Conservation (phyloP, 2,329 filamentous ascomycete species). For the Knoxdaviesia capensis region DNA sequence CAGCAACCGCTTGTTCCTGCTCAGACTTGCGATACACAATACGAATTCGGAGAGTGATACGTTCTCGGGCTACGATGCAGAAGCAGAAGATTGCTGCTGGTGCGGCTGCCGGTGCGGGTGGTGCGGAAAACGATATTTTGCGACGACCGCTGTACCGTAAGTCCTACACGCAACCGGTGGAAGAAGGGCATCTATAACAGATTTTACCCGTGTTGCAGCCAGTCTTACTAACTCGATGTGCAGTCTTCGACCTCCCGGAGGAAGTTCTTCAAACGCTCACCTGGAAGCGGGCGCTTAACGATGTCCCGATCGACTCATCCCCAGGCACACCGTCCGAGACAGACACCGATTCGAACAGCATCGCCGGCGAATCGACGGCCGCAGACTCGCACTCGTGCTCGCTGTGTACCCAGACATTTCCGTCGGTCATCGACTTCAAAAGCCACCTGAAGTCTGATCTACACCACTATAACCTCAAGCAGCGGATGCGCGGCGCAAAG, state of each 20-base stretch:
- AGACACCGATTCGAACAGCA: slow-evolving; percentile 8
- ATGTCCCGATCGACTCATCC: slow-evolving; percentile 6
- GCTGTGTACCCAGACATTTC: slow-evolving; percentile 56
- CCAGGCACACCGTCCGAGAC: slow-evolving; percentile 8
- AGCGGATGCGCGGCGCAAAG: slow-evolving; percentile 56
- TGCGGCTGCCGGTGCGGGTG: no score
- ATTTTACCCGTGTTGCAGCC: no score
- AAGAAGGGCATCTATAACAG: no score
- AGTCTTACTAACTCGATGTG: background rate
- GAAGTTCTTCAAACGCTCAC: slow-evolving; percentile 51
- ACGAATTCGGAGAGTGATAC: no score
- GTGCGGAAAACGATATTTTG: no score
- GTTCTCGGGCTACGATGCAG: no score
- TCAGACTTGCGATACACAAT: no score
- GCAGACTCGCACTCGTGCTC: slow-evolving; percentile 57
- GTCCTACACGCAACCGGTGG: no score
- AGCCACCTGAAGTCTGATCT: slow-evolving; percentile 77
- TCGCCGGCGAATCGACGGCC: slow-evolving; percentile 13
- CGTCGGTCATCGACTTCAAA: slow-evolving; percentile 59
- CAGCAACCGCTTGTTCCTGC: no score
- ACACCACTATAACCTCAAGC: slow-evolving; percentile 87
- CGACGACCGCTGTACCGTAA: no score
- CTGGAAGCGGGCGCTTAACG: slow-evolving; percentile 16
- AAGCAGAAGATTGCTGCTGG: no score
- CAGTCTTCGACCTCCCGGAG: slow-evolving; percentile 66